Conservation (phyloP, 768 basidiomycete species). For the Boletus edulis region DNA sequence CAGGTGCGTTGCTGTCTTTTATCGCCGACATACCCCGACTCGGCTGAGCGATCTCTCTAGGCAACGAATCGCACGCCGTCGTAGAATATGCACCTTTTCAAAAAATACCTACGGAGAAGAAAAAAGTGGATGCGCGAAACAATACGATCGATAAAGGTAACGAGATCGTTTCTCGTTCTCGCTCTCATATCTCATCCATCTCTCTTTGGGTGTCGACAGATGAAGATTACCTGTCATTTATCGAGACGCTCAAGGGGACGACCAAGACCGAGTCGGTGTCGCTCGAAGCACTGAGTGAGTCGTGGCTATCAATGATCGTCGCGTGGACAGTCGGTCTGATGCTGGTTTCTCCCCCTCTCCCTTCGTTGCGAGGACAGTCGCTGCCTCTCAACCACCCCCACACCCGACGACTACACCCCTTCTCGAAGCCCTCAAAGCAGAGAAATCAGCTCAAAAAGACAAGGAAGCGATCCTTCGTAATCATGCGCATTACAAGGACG, state of each 20-base stretch:
- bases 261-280: constrained; percentile 55
- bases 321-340: not conserved
- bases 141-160: constrained; percentile 78
- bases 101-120: constrained; percentile 71
- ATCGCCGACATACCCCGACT: too few species aligned
- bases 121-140: constrained; percentile 76
- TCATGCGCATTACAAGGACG: constrained; percentile 69
- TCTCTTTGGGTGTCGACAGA: constrained; percentile 41
- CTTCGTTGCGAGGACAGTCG: constrained; percentile 43
- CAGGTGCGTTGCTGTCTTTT: constrained; percentile 49
- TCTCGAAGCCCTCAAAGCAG: constrained; percentile 88
- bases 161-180: not conserved
- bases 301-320: not conserved
- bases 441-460: constrained; percentile 62
- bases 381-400: constrained; percentile 55
- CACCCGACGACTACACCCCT: constrained; percentile 85
- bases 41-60: not conserved
- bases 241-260: constrained; percentile 63
- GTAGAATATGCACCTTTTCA: constrained; percentile 96
- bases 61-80: constrained; percentile 77
- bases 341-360: too few species aligned
- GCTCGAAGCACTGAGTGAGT: constrained; percentile 49
- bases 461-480: constrained; percentile 71
- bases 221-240: constrained; percentile 80
- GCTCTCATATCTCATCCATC: not conserved